Percentiles rank a stretch among this genome's conserved stretches.
Conservation (phyloP, 2,329 filamentous ascomycete species). For the Macrophomina tecta region DNA sequence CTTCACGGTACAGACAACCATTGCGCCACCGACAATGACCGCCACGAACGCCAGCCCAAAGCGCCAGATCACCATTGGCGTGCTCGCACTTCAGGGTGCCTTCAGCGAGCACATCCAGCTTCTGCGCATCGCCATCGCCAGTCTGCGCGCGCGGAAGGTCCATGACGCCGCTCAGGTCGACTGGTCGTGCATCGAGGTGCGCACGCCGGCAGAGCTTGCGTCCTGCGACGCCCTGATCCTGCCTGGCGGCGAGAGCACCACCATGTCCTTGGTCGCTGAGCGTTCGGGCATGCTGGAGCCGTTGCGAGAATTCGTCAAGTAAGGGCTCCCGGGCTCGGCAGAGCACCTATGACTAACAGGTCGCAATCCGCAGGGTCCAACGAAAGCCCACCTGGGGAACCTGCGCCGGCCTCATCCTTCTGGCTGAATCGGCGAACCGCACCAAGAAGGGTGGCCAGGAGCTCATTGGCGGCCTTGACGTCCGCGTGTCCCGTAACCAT, state of each 20-base stretch:
- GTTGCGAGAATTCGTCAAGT: conserved; percentile 90
- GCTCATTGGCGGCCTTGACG: conserved; percentile 87
- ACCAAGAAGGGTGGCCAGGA: conserved; percentile 93
- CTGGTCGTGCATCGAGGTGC: conserved; percentile 77
- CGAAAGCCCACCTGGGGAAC: conserved; percentile 93
- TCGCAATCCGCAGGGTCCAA: conserved; percentile 60
- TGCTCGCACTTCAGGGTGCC: conserved; percentile 84
- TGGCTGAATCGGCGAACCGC: conserved; percentile 84
- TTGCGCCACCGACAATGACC: conserved; percentile 17
- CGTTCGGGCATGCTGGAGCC: conserved; percentile 83
- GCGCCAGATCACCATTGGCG: conserved; percentile 59
- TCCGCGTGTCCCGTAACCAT: conserved; percentile 91
- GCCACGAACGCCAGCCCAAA: conserved; percentile 15
- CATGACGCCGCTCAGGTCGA: conserved; percentile 34
- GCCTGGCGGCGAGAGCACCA: conserved; percentile 93
- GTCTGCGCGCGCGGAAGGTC: conserved; percentile 44
- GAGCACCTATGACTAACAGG: conserved; percentile 14
- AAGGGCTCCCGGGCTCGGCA: conserved; percentile 41
- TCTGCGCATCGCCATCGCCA: conserved; percentile 70
- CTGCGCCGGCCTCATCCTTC: conserved; percentile 90
- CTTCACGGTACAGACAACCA: conserved; percentile 3
- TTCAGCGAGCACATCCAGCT: conserved; percentile 87
- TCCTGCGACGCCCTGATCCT: conserved; percentile 84
- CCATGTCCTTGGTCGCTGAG: conserved; percentile 86
- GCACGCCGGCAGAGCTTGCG: conserved; percentile 73